Conservation (phyloP, 1,284 basidiomycete genomes). For the Pseudozyma hubeiensis region DNA sequence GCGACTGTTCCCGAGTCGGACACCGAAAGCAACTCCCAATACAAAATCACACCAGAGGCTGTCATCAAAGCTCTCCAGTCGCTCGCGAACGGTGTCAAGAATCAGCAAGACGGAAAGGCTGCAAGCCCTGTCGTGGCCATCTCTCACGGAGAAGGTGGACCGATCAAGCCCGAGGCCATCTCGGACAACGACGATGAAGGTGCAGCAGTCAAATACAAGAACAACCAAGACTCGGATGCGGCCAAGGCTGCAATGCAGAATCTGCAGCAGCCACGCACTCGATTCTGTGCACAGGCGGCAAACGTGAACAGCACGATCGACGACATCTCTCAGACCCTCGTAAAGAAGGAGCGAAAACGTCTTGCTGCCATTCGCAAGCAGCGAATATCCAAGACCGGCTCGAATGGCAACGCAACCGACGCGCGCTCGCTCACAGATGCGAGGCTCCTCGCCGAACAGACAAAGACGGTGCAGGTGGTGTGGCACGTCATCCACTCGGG, state of each 20-base stretch:
- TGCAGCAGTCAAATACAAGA: constrained; percentile 5
- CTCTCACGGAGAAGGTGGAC: constrained; percentile 32
- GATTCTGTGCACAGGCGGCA: constrained; percentile 38
- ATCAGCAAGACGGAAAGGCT: neutral
- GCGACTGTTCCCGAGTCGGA: neutral
- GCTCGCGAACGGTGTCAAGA: constrained; percentile 16
- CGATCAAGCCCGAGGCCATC: constrained; percentile 4
- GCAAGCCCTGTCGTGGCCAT: constrained; percentile 8
- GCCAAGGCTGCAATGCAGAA: constrained; percentile 11
- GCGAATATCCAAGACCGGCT: constrained; percentile 4
- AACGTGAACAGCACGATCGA: constrained; percentile 37
- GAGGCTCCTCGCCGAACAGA: constrained; percentile 32
- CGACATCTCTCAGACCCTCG: constrained; percentile 12
- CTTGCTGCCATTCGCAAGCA: constrained; percentile 29
- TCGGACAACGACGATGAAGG: neutral
- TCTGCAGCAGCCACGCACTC: constrained; percentile 32
- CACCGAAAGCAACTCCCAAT: neutral
- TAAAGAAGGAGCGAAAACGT: constrained; percentile 24
- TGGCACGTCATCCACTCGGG: constrained; percentile 53
- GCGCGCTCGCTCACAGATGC: constrained; percentile 31
- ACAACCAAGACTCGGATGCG: constrained; percentile 2
- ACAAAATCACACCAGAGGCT: constrained; percentile 13
- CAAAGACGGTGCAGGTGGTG: constrained; percentile 35
- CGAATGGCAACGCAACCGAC: constrained; percentile 8
- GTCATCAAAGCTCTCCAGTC: constrained; percentile 28